phyloP scores from a whole-genome alignment of 2,329 filamentous ascomycete genomes.

The Mollisiaceae sp. region DNA sequence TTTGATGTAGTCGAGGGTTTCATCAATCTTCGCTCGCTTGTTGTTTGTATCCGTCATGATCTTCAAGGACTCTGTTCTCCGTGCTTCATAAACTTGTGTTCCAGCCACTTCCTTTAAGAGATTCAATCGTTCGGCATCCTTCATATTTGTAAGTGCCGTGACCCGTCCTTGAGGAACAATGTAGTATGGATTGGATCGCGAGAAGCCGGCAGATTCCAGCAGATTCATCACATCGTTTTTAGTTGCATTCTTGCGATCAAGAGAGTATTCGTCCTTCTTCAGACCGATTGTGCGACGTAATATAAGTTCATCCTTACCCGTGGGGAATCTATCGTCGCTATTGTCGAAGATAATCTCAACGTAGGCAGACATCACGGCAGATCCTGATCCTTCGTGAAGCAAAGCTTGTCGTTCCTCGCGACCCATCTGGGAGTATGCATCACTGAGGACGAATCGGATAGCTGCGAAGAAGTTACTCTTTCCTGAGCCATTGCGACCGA shows the following conservation, averaged over 20 bases:
- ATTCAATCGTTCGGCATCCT: conserved; percentile 87
- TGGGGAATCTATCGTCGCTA: conserved; percentile 92
- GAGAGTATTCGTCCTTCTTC: conserved; percentile 98
- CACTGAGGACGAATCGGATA: conserved; percentile 96
- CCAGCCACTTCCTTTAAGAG: conserved; percentile 97
- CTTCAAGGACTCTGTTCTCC: conserved; percentile 88
- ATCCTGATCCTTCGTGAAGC: conserved; percentile 97
- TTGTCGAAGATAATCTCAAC: conserved; percentile 99
- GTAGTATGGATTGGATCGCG: conserved; percentile 96
- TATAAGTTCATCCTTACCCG: conserved; percentile 87
- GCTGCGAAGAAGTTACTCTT: conserved; percentile 99
- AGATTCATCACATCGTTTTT: conserved; percentile 95
- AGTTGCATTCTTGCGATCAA: conserved; percentile 95
- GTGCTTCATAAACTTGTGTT: conserved; percentile 94
- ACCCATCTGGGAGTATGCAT: conserved; percentile 95
- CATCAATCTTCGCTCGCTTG: conserved; percentile 93
- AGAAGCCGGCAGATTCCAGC: conserved; percentile 94
- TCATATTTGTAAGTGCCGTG: conserved; percentile 97
- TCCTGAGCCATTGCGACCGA: conserved; percentile 97
- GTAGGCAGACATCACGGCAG: conserved; percentile 98
- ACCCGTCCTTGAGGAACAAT: conserved; percentile 98
- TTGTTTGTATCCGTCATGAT: conserved; percentile 97
- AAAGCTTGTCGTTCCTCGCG: conserved; percentile 95
- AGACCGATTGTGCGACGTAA: conserved; percentile 92
- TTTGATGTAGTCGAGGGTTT: conserved; percentile 88